Conservation (phyloP, 2,329 filamentous ascomycete species). For the Aspergillus quadricinctus region DNA sequence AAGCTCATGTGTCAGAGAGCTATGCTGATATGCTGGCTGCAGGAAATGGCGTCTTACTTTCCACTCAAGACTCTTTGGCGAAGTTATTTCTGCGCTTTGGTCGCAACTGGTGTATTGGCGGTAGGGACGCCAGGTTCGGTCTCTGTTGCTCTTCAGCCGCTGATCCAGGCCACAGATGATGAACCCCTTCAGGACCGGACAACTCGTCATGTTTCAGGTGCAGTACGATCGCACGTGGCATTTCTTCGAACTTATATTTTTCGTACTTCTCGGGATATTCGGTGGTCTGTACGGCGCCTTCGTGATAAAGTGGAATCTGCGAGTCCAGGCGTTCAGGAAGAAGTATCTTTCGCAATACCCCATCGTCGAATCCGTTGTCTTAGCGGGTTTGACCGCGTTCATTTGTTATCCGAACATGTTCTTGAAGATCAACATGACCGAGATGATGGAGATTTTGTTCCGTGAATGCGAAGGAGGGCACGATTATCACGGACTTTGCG, state of each 20-base stretch:
- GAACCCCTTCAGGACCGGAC: conserved; percentile 96
- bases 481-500: conserved; percentile 86
- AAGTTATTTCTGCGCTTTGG: conserved; percentile 95
- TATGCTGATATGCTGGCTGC: conserved; percentile 13
- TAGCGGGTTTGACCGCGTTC: conserved; percentile 79
- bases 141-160: neutral
- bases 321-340: conserved; percentile 87
- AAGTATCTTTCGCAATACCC: conserved; percentile 82
- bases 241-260: conserved; percentile 93
- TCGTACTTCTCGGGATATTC: conserved; percentile 84
- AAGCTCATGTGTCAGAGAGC: neutral
- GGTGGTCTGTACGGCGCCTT: conserved; percentile 93
- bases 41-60: conserved; percentile 94
- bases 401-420: conserved; percentile 98
- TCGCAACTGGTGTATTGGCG: conserved; percentile 86
- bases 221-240: conserved; percentile 95
- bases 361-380: conserved; percentile 76
- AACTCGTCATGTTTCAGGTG: conserved; percentile 99
- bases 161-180: conserved; percentile 56
- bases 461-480: conserved; percentile 85
- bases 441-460: conserved; percentile 98
- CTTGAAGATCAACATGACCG: conserved; percentile 94
- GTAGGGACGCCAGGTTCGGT: conserved; percentile 34
- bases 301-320: conserved; percentile 96
- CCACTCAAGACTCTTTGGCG: conserved; percentile 97